A percentile compares a stretch with the other conserved stretches of the same genome.
phyloP scores from a whole-genome alignment of 2,329 filamentous ascomycete species.

The Furcasterigmium furcatum region DNA sequence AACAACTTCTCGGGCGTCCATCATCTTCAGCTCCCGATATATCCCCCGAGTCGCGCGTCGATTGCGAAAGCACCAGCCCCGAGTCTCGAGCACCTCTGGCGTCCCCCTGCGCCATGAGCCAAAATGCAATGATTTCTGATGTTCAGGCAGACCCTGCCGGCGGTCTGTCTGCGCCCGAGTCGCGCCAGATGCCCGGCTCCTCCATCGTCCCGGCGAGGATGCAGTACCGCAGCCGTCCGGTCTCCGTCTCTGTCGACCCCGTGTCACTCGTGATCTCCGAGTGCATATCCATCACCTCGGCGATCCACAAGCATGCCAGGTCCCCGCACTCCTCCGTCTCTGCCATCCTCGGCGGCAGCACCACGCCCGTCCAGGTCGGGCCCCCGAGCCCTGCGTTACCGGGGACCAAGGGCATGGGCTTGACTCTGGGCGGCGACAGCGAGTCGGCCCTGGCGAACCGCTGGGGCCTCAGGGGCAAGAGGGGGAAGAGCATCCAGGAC shows the following conservation, averaged over 20 bases:
- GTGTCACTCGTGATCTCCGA: constrained; percentile 94
- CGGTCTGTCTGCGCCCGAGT: constrained; percentile 5
- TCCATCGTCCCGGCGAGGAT: constrained; percentile 35
- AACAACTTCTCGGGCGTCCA: no score
- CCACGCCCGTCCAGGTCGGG: constrained; percentile 53
- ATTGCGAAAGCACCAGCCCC: no score
- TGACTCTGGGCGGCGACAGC: constrained; percentile 35
- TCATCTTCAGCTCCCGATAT: no score
- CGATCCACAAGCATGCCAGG: constrained; percentile 95
- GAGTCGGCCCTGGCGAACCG: constrained; percentile 69
- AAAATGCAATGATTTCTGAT: constrained; percentile 5
- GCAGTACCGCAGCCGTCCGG: constrained; percentile 57
- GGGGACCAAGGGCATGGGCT: constrained; percentile 36
- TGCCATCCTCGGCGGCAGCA: constrained; percentile 82
- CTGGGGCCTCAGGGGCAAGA: constrained; percentile 93
- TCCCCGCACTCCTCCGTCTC: constrained; percentile 96
- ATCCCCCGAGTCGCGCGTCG: no score
- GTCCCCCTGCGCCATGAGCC: constrained; percentile 6
- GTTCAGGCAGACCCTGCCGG: constrained; percentile 5
- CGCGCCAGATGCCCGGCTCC: constrained; percentile 18
- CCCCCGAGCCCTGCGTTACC: constrained; percentile 39
- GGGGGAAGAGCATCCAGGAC: constrained; percentile 95
- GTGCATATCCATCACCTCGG: constrained; percentile 97
- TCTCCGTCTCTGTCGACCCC: constrained; percentile 84
- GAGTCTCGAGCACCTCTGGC: no score